Percentiles rank a stretch among this genome's conserved stretches.
Conservation (phyloP, 495 filamentous ascomycete species). For the Penicillium goetzii region DNA sequence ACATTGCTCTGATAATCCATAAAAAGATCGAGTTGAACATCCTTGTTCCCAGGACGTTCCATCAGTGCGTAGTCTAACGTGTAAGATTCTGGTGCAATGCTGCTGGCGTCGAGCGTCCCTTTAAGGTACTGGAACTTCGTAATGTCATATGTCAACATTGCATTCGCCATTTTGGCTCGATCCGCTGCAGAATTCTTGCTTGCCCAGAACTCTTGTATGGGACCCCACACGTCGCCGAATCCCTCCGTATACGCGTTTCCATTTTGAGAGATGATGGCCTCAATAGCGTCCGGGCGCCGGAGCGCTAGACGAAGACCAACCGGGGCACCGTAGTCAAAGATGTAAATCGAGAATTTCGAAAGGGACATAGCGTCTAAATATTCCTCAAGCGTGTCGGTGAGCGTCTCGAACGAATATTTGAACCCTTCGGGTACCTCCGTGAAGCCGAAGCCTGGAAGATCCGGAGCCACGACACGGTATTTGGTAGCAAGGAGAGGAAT, state of each 20-base stretch:
- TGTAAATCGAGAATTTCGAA: conserved; percentile 57
- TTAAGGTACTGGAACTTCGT: conserved; percentile 60
- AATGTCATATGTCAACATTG: conserved; percentile 47
- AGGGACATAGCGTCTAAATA: conserved; percentile 54
- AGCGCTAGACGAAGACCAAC: conserved; percentile 59
- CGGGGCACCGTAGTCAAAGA: conserved; percentile 71
- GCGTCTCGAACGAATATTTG: conserved; percentile 54
- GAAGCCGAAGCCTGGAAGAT: conserved; percentile 66
- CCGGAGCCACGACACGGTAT: conserved; percentile 62
- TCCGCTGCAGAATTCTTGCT: conserved; percentile 38
- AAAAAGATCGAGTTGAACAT: conserved; percentile 62
- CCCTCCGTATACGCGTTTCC: conserved; percentile 68
- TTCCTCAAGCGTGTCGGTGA: conserved; percentile 50
- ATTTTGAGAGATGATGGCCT: conserved; percentile 63
- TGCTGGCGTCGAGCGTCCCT: conserved; percentile 42
- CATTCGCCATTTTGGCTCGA: conserved; percentile 40
- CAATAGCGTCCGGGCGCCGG: conserved; percentile 47
- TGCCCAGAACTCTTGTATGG: conserved; percentile 53
- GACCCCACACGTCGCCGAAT: conserved; percentile 60
- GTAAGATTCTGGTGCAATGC: conserved; percentile 55
- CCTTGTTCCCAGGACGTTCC: conserved; percentile 53
- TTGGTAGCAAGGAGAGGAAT: conserved; percentile 58
- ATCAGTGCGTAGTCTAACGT: conserved; percentile 55
- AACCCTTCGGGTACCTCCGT: conserved; percentile 54
- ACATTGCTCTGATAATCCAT: conserved; percentile 61